Evolutionary conservation across 306 rosid species (phyloP), one percentile per base, ranked within the genome.

Genomic region (Oemleria cerasiformis): DNA sequence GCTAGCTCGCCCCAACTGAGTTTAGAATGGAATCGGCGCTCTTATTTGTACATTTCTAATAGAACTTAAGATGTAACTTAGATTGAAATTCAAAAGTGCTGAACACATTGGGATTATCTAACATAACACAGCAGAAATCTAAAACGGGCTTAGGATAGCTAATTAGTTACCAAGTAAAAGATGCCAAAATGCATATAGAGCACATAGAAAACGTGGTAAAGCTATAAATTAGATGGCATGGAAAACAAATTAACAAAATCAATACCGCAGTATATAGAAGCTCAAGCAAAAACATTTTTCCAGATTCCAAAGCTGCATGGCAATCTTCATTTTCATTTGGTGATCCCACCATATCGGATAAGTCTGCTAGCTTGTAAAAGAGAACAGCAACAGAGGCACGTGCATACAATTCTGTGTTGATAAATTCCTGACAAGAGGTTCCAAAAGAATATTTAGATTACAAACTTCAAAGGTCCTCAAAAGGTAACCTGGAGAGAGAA

Each of bases 351-450:
- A 80, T 64, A 53, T 81, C 77, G 5, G 87, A 84, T 73, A 85
- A 74, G 82, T 88, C 83, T 63, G 96, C 92, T 72, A 93, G 83
- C 84, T 88, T 93, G 84, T 83, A 60, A 79, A 93, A 93, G 80
- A 93, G 68, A 83, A 87, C 92, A 80, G 98, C 96, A 79, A 91
- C 97, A 43, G 97, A 93, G 48, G 89, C 92, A 10, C 98, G 97
- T 81, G 97, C 98, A 78, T 93, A 93, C 82, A 93, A 82, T 86
- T 91, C 98, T 8, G 98, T 90, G 80, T 93, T 93, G 77, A 93
- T 88, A 86, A 88, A 93, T 78, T 80, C 97, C 98, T 93, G 83
- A 63, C 17, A 68, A 78, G 76, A 79, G 66, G 81, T 68, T 67
- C 72, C 55, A 64, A 56, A 75, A 49, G 73, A 67, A 78, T 45